These are phyloP conservation scores for Miscanthus lutarioriparius DNA, from an alignment of 176 grass and related monocot genomes.

Conservation along the genomic window DNA sequence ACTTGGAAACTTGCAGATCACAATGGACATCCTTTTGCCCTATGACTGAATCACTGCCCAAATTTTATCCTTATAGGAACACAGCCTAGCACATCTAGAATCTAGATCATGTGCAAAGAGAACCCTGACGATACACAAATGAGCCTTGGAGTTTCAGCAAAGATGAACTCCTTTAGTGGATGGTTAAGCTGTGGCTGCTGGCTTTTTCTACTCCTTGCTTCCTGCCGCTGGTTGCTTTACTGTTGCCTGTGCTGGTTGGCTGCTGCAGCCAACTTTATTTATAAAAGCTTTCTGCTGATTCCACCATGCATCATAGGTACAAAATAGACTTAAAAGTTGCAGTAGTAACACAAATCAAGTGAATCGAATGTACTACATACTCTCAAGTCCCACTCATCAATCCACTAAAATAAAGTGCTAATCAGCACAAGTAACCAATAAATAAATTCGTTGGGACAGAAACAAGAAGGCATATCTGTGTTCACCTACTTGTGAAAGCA, in stretches of 20 bases:
- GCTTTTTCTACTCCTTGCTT: no score
- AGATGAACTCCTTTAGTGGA: no score
- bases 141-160: no score
- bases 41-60: background rate
- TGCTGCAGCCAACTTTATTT: no score
- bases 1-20: no score
- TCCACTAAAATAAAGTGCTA: background rate
- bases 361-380: background rate
- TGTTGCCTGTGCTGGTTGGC: no score
- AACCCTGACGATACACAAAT: background rate
- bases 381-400: background rate
- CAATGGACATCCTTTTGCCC: background rate
- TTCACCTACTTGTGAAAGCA: background rate
- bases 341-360: background rate
- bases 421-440: background rate
- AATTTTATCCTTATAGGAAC: background rate
- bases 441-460: background rate
- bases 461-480: background rate
- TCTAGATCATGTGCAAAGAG: conserved; percentile 4
- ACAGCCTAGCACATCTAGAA: background rate
- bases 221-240: no score
- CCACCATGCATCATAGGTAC: no score
- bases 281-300: no score
- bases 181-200: no score
- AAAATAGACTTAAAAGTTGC: background rate